Evolutionary conservation across 306 rosid species (phyloP).

Genomic region (Prunus fruticosa): DNA sequence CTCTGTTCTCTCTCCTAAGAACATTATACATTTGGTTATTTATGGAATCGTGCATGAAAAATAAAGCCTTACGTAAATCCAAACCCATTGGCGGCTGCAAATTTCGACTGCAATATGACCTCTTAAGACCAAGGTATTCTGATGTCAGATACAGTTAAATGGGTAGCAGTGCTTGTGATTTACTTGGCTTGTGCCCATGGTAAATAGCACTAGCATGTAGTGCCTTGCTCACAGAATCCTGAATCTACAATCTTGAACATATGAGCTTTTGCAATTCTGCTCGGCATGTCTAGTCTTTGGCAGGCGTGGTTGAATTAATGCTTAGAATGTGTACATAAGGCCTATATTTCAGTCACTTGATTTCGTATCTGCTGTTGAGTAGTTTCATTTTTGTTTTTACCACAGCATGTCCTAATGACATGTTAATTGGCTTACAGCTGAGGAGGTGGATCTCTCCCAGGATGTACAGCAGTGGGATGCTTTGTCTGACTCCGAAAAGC

Average conservation of each 20-base stretch:
- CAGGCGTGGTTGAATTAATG: background rate
- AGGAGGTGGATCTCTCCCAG: slow-evolving; percentile 85
- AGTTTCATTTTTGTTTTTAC: background rate
- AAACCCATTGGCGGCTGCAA: background rate
- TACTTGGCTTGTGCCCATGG: background rate
- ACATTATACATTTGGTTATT: background rate
- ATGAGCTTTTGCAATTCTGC: background rate
- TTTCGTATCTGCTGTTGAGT: background rate
- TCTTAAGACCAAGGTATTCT: background rate
- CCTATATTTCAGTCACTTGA: background rate
- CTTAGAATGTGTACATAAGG: background rate
- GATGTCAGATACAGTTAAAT: background rate
- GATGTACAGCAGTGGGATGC: slow-evolving; percentile 73
- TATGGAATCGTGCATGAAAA: background rate
- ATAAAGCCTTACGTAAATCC: background rate
- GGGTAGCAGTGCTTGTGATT: background rate
- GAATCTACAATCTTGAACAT: background rate
- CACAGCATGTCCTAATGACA: slow-evolving; percentile 23
- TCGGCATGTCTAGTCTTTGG: background rate
- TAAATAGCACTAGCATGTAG: background rate
- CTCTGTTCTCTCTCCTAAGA: background rate
- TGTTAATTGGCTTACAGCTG: slow-evolving; percentile 52
- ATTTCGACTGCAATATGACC: background rate
- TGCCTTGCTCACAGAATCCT: background rate
- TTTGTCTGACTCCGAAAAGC: slow-evolving; percentile 72